Base-by-base conservation (phyloP, 179 eudicot genomes). In the Silene coronaria region DNA sequence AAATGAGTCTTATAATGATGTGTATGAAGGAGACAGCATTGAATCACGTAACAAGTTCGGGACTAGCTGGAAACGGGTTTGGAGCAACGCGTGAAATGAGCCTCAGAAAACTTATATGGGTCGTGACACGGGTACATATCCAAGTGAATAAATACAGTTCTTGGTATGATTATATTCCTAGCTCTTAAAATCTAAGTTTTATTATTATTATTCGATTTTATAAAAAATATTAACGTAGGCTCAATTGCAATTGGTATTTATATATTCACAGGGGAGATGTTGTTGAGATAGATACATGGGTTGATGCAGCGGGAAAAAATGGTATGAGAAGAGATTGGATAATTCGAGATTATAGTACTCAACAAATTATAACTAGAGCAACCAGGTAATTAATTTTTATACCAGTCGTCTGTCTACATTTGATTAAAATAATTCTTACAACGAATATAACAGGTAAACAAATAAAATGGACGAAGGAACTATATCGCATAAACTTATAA, bases 311-410 rank as follows among this genome's bases (percentile, higher is more conserved):
- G 0, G 97, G 97, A 0, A 91, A 88, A 75, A 91, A 91, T 73
- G 95, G 90, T 24, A 90, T 91, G 95, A 84, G 97, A 1, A 75
- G 97, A 27, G 95, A 91, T 51, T 91, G 97, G 97, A 79, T 91
- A 6, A 90, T 91, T 23, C 86, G 97, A 1, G 97, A 91, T 58
- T 82, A 72, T 57, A 86, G 84, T 7, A 80, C 91, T 64, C 87
- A 78, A 59, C 81, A 81, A 38, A 90, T 91, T 82, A 91, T 90
- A 46, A 87, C 95, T 8, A 76, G 86, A 82, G 97, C 97, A 7
- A 90, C 97, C 22, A 91, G 97, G 97, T 91, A 75, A 23, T 42
- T n/a, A n/a, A n/a, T n/a, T n/a, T n/a, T n/a, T n/a, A n/a, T n/a
- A n/a, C n/a, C n/a, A n/a, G n/a, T n/a, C n/a, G n/a, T n/a, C n/a